Evolutionary conservation across 192 early-diverging fungal genomes (phyloP).

Genomic region (Phycomyces blakesleeanus): DNA sequence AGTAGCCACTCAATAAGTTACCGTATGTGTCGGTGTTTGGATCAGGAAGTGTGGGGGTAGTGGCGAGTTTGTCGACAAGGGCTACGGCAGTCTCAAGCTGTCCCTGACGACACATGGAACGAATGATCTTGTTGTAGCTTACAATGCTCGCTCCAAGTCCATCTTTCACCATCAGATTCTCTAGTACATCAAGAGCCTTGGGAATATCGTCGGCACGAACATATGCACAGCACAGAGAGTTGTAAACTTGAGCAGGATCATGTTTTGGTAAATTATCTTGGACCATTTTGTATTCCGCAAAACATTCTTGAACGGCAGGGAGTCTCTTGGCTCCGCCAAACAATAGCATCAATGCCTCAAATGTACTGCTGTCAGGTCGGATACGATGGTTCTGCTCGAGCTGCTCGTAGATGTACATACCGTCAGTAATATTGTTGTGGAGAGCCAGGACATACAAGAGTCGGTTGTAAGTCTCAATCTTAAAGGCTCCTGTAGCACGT

Average conservation of each 20-base stretch:
- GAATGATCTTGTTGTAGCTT: conserved; percentile 32
- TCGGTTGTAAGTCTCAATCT: conserved; percentile 30
- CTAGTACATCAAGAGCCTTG: conserved; percentile 29
- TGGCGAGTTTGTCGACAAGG: conserved; percentile 8
- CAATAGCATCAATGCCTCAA: conserved; percentile 48
- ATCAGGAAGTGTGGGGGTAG: conserved; percentile 18
- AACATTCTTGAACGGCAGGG: conserved; percentile 30
- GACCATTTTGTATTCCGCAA: conserved; percentile 28
- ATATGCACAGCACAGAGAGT: conserved; percentile 31
- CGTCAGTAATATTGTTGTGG: conserved; percentile 25
- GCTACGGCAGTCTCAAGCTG: conserved; percentile 11
- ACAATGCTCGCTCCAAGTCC: conserved; percentile 13
- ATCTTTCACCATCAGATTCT: conserved; percentile 30
- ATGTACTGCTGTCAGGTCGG: conserved; percentile 50
- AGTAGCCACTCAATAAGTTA: conserved; percentile 17
- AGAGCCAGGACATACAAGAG: conserved; percentile 21
- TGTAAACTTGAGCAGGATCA: conserved; percentile 33
- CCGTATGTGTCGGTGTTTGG: conserved; percentile 31
- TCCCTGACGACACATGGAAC: conserved; percentile 12
- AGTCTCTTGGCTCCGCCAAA: conserved; percentile 34
- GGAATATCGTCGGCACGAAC: conserved; percentile 24
- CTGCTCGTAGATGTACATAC: conserved; percentile 32
- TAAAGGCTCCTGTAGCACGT: conserved; percentile 21
- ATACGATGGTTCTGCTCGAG: conserved; percentile 22
- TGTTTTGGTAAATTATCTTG: conserved; percentile 7